Percentiles rank a stretch among this genome's conserved stretches.
These are phyloP conservation scores for Lolium multiflorum DNA, from an alignment of 176 grass and related monocot species.

Conservation along the genomic window DNA sequence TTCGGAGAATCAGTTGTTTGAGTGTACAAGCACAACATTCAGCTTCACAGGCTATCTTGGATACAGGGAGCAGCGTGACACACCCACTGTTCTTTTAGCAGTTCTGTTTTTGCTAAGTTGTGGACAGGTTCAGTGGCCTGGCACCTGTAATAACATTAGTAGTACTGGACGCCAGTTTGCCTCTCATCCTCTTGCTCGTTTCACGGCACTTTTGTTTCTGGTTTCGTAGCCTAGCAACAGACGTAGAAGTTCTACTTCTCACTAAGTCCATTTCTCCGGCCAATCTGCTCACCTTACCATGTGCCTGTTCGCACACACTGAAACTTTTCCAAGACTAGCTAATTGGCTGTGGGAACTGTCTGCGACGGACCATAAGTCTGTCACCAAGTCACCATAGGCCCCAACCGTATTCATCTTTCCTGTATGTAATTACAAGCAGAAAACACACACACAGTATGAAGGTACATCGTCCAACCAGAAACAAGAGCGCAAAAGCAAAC, in stretches of 20 bases:
- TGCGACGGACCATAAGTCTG: no score
- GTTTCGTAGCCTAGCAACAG: no score
- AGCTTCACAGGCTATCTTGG: background rate
- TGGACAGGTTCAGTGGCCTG: background rate
- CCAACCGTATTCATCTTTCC: no score
- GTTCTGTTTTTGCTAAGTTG: background rate
- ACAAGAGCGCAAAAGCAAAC: no score
- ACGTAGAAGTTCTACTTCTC: background rate
- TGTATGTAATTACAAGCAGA: no score
- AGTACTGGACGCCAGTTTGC: background rate
- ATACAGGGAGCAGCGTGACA: background rate
- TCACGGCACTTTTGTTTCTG: no score
- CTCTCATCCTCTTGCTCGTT: no score
- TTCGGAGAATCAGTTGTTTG: background rate
- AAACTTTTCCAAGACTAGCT: background rate
- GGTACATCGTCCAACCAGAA: no score
- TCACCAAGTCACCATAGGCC: background rate
- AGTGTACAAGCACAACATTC: background rate
- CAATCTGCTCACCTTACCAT: background rate
- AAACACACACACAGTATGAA: no score
- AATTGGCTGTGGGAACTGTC: no score
- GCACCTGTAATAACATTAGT: background rate
- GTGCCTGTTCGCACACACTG: background rate
- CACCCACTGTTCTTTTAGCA: background rate
- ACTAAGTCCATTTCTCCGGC: background rate